Percentiles rank a stretch among this genome's conserved stretches.
Evolutionary conservation across 139 green algal species (phyloP).

Genomic region (Closterium sp.): DNA sequence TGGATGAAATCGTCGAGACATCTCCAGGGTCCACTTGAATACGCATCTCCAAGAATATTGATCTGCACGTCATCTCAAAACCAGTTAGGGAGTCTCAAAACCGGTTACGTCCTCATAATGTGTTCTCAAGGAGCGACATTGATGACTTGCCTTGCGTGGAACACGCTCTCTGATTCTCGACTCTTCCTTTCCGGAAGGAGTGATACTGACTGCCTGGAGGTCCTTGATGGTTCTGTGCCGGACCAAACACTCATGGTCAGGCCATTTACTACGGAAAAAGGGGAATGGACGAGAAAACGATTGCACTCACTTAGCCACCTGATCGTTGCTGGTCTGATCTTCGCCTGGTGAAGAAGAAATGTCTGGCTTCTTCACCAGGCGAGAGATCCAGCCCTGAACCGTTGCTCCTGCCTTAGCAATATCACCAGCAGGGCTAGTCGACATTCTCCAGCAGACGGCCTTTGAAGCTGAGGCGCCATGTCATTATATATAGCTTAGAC

Average conservation of each 20-base stretch:
- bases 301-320: not conserved
- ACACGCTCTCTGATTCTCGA: not conserved
- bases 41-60: not conserved
- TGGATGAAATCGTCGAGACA: slow-evolving; percentile 1
- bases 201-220: not conserved
- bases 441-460: not conserved
- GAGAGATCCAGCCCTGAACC: not conserved
- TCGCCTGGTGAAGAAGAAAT: not conserved
- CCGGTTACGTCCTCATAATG: not conserved
- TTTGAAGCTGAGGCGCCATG: no score
- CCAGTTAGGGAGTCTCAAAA: no score
- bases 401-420: not conserved
- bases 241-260: no score
- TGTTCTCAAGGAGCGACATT: not conserved
- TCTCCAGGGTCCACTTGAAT: not conserved
- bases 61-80: not conserved
- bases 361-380: not conserved
- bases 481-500: no score
- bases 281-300: no score
- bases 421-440: not conserved
- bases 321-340: not conserved
- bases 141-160: not conserved
- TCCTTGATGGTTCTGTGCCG: not conserved
- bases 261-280: no score
- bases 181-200: not conserved